A percentile compares a stretch with the other conserved stretches of the same genome.
Conservation (phyloP, 2,329 filamentous ascomycete species). For the Botrytis galanthina region DNA sequence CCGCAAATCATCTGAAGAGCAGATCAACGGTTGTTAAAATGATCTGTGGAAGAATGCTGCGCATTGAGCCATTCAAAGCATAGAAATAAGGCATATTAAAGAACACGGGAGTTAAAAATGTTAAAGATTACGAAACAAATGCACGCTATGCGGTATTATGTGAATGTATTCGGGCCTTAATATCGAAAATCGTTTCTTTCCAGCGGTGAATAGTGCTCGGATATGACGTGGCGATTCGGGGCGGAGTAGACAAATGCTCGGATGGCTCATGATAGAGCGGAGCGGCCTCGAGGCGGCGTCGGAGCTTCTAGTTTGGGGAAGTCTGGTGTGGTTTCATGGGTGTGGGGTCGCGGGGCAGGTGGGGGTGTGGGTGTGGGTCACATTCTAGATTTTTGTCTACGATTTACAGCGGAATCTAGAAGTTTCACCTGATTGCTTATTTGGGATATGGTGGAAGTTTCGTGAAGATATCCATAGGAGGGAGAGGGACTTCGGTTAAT, state of each 20-base stretch:
- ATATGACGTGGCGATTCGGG: neutral
- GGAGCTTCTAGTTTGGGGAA: neutral
- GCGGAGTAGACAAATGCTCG: neutral
- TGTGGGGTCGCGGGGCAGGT: neutral
- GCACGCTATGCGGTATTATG: neutral
- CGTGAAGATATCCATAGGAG: neutral
- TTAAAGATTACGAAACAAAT: neutral
- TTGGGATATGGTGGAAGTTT: neutral
- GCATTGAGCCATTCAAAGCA: too few species aligned
- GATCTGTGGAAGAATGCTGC: too few species aligned
- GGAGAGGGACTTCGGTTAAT: neutral
- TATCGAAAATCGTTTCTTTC: neutral
- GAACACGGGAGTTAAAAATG: neutral
- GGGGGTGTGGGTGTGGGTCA: neutral
- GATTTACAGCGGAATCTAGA: neutral
- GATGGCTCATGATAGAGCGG: neutral
- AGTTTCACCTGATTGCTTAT: neutral
- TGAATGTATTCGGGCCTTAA: neutral
- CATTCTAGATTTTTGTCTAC: neutral
- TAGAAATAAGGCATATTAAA: neutral
- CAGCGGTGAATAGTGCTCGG: neutral
- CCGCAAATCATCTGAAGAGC: accelerated
- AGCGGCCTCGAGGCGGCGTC: neutral
- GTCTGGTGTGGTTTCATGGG: too few species aligned
- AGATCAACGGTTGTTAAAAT: neutral